Evolutionary conservation across 1,284 basidiomycete genomes (phyloP).

Genomic region (Puccinia sorghi): DNA sequence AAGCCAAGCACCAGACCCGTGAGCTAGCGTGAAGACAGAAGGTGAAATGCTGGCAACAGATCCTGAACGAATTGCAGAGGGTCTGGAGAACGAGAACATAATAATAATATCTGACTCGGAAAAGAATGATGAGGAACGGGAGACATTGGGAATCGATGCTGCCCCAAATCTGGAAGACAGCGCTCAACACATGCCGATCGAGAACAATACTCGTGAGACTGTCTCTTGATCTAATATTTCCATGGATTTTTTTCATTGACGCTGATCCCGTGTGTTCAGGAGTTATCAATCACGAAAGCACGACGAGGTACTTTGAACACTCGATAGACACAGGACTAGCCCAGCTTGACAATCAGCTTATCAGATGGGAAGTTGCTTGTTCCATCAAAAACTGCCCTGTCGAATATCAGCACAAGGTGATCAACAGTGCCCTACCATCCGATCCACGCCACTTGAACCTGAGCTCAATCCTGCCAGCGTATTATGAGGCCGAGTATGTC

Average conservation of each 20-base stretch:
- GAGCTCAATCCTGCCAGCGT: not conserved
- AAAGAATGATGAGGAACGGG: not conserved
- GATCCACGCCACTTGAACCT: conserved; percentile 31
- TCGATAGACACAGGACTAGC: not conserved
- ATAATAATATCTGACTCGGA: not conserved
- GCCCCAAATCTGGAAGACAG: not conserved
- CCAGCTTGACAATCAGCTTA: conserved; percentile 21
- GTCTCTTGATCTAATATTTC: not conserved
- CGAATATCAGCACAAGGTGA: conserved; percentile 12
- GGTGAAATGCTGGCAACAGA: not conserved
- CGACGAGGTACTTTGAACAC: conserved; percentile 8
- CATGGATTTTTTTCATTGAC: not conserved
- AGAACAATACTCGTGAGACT: not conserved
- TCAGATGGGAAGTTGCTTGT: conserved; percentile 37
- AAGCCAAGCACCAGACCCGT: not conserved
- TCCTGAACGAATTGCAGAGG: not conserved
- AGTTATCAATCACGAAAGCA: not conserved
- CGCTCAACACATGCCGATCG: not conserved
- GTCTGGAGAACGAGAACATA: not conserved
- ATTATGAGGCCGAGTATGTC: not conserved
- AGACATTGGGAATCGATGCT: not conserved
- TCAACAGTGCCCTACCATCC: conserved; percentile 5
- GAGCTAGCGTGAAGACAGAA: not conserved
- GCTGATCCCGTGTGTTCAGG: not conserved
- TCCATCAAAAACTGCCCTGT: not conserved